These are phyloP conservation scores for Ceratocystis alfenasii DNA, from an alignment of 2,329 filamentous ascomycete species.

Conservation along the genomic window DNA sequence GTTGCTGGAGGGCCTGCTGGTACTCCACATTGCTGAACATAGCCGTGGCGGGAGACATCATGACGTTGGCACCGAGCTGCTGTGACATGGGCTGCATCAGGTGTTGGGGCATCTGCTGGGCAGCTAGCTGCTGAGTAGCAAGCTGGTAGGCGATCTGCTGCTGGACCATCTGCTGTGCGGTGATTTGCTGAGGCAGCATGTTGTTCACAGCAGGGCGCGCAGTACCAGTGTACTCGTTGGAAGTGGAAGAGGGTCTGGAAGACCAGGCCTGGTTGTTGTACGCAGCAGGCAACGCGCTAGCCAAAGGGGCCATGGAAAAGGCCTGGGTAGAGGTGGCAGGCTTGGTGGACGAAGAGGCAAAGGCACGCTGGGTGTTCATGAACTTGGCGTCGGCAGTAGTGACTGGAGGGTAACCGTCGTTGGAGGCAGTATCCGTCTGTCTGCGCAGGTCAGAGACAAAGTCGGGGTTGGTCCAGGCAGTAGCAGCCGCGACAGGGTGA, in stretches of 20 bases:
- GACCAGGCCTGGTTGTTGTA: not conserved
- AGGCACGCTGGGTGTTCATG: conserved; percentile 3
- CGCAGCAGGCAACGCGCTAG: conserved; percentile 4
- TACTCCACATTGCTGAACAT: conserved; percentile 5
- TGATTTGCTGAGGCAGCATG: conserved; percentile 3
- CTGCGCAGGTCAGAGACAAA: conserved; percentile 9
- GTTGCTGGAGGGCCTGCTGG: conserved; percentile 1
- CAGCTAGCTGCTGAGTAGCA: not conserved
- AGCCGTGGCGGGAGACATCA: not conserved
- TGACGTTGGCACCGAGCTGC: not conserved
- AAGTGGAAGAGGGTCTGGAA: not conserved
- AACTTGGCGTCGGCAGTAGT: not conserved
- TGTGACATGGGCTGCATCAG: not conserved
- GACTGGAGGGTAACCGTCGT: conserved; percentile 12
- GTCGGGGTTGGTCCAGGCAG: conserved; percentile 16
- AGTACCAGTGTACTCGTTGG: not conserved
- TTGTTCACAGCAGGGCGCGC: not conserved
- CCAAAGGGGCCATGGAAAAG: conserved; percentile 10
- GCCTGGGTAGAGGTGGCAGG: not conserved
- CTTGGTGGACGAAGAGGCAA: not conserved
- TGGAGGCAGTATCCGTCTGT: not conserved
- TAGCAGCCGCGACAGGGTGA: not conserved
- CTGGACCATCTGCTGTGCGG: not conserved
- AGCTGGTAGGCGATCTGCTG: conserved; percentile 10
- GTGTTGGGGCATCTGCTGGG: not conserved